These are phyloP conservation scores for Gossypium stocksii DNA, from an alignment of 345 rosid species.

Conservation along the genomic window DNA sequence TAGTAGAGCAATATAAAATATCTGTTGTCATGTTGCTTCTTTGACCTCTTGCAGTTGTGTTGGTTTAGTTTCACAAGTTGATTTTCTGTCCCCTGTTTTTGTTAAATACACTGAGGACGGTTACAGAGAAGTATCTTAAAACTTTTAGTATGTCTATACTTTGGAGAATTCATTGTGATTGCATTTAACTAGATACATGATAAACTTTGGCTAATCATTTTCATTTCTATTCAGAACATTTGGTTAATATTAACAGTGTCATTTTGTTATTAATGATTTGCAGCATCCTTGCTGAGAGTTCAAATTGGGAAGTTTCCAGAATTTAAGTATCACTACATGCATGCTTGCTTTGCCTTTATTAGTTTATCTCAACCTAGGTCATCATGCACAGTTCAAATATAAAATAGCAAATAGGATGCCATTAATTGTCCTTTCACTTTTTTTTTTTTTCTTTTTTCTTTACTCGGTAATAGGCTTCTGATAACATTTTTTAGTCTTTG, in stretches of 20 bases:
- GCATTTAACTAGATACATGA: neutral
- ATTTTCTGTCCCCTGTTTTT: neutral
- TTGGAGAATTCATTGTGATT: neutral
- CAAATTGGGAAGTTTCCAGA: neutral
- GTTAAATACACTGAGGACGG: neutral
- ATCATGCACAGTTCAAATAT: neutral
- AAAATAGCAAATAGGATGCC: neutral
- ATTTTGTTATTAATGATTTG: neutral
- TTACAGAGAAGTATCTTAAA: neutral
- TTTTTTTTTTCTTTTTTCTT: neutral
- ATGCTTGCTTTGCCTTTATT: neutral
- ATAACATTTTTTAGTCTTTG: neutral
- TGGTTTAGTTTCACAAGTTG: neutral
- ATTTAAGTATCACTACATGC: neutral
- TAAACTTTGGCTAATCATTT: neutral
- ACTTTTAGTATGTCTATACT: neutral
- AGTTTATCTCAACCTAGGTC: neutral
- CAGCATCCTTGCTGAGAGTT: neutral
- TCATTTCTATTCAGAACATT: neutral
- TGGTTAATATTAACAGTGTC: neutral
- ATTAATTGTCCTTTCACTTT: neutral
- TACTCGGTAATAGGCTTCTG: neutral
- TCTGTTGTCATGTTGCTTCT: too few species aligned
- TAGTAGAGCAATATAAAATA: neutral
- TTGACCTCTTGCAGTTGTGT: neutral